Evolutionary conservation across 108 stramenopile genomes (phyloP).

Genomic region (Stephanodiscus triporus): DNA sequence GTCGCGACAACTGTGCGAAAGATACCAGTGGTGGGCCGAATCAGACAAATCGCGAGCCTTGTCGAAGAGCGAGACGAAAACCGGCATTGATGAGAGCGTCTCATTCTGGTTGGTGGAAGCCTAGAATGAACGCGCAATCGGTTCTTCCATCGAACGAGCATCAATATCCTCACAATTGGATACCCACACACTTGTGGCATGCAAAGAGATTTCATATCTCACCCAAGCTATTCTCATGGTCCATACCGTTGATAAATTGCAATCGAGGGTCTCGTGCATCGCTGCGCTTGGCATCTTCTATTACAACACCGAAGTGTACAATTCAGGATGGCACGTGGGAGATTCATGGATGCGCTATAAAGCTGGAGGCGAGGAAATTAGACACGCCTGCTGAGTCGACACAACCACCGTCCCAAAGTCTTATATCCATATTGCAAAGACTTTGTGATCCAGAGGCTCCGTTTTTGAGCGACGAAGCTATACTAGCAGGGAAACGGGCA

Average conservation of each 20-base stretch:
- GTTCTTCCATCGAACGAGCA: slow-evolving; percentile 4
- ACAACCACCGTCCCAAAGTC: background rate
- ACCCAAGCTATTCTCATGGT: slow-evolving; percentile 56
- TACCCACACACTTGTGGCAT: slow-evolving; percentile 84
- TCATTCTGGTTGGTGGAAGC: slow-evolving; percentile 39
- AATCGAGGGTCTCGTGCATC: slow-evolving; percentile 79
- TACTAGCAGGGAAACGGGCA: slow-evolving; percentile 21
- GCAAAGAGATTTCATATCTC: slow-evolving; percentile 84
- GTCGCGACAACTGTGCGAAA: slow-evolving; percentile 5
- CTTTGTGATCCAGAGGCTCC: slow-evolving; percentile 33
- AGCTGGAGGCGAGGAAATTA: slow-evolving; percentile 12
- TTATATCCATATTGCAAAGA: slow-evolving; percentile 23
- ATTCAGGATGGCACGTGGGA: slow-evolving; percentile 78
- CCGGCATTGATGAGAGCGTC: slow-evolving; percentile 28
- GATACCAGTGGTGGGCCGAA: background rate
- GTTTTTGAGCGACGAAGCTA: slow-evolving; percentile 29
- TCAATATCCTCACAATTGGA: slow-evolving; percentile 51
- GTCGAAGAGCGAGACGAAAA: slow-evolving; percentile 50
- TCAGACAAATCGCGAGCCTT: slow-evolving; percentile 6
- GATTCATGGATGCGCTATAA: slow-evolving; percentile 38
- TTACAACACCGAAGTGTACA: slow-evolving; percentile 42
- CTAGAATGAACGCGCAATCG: slow-evolving; percentile 1
- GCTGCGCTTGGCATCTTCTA: slow-evolving; percentile 56
- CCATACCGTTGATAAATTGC: slow-evolving; percentile 69
- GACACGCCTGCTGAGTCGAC: background rate